phyloP scores from a whole-genome alignment of 1,284 basidiomycete species.

The Meira miltonrushii region DNA sequence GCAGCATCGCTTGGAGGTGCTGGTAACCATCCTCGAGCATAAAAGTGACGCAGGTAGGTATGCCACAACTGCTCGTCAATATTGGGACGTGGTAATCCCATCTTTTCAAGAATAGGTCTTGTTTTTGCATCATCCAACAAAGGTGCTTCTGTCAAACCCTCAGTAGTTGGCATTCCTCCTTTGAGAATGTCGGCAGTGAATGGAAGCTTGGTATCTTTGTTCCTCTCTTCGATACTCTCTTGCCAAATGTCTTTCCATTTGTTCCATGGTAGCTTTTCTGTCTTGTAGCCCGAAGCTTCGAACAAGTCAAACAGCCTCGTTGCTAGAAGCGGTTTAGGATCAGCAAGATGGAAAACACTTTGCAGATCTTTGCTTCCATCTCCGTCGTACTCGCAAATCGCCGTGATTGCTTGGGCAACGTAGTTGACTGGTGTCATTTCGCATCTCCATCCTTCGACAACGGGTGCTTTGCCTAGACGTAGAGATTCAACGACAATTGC shows the following conservation, averaged over 20 bases:
- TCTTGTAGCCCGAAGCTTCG: conserved; percentile 40
- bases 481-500: conserved; percentile 50
- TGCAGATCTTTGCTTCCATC: conserved; percentile 17
- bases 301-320: conserved; percentile 40
- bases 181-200: conserved; percentile 47
- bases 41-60: conserved; percentile 48
- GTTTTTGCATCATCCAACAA: conserved; percentile 47
- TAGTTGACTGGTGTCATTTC: conserved; percentile 52
- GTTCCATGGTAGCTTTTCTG: conserved; percentile 37
- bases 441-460: conserved; percentile 40
- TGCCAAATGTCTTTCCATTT: conserved; percentile 46
- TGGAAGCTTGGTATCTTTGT: conserved; percentile 28
- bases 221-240: conserved; percentile 30
- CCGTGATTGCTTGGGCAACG: conserved; percentile 46
- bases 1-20: conserved; percentile 19
- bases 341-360: conserved; percentile 47
- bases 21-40: conserved; percentile 46
- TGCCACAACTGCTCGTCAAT: conserved; percentile 39
- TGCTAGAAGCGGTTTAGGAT: conserved; percentile 39
- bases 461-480: conserved; percentile 44
- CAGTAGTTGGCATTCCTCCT: conserved; percentile 44
- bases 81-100: conserved; percentile 31
- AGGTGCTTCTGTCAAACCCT: conserved; percentile 34
- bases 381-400: conserved; percentile 17
- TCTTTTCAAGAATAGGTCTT: conserved; percentile 19